These are phyloP conservation scores for Kurtzmaniella cleridarum DNA, from an alignment of 805 yeast genomes.

Conservation along the genomic window DNA sequence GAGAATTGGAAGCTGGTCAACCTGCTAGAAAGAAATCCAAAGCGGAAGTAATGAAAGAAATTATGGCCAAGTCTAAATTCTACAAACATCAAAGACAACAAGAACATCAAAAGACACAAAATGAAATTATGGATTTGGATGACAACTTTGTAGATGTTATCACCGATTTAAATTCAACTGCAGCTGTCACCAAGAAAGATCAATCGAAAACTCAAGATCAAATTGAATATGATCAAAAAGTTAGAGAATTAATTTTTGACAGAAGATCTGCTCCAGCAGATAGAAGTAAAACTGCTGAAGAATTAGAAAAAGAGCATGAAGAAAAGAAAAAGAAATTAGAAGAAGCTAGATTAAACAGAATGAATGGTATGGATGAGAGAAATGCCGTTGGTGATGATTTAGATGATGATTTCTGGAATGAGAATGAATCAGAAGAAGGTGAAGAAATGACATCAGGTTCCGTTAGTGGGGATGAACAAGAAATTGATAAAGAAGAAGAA, in stretches of 20 bases:
- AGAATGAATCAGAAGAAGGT: slow-evolving; percentile 35
- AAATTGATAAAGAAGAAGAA: slow-evolving; percentile 24
- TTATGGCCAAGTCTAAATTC: slow-evolving; percentile 76
- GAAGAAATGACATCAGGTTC: slow-evolving; percentile 38
- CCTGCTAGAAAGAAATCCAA: slow-evolving; percentile 67
- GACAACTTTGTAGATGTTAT: slow-evolving; percentile 69
- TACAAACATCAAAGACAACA: slow-evolving; percentile 72
- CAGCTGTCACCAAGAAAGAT: slow-evolving; percentile 11
- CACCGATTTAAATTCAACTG: slow-evolving; percentile 40
- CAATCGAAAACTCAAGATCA: slow-evolving; percentile 36
- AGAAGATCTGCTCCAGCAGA: slow-evolving; percentile 78
- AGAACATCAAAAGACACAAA: slow-evolving; percentile 54
- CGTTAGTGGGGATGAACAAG: slow-evolving; percentile 36
- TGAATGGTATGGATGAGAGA: slow-evolving; percentile 59
- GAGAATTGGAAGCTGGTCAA: slow-evolving; percentile 18
- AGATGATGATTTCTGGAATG: slow-evolving; percentile 63
- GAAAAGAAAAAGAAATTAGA: slow-evolving; percentile 61
- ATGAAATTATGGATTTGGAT: slow-evolving; percentile 61
- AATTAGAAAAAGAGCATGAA: slow-evolving; percentile 52
- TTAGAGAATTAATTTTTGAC: slow-evolving; percentile 62
- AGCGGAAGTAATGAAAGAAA: slow-evolving; percentile 81
- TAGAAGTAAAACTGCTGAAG: slow-evolving; percentile 75
- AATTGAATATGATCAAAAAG: slow-evolving; percentile 58
- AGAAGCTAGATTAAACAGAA: slow-evolving; percentile 63
- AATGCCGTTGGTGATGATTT: slow-evolving; percentile 61